Percentiles rank a stretch among this genome's conserved stretches.
These are phyloP conservation scores for Lathyrus sativus DNA, from an alignment of 306 rosid genomes.

Conservation along the genomic window DNA sequence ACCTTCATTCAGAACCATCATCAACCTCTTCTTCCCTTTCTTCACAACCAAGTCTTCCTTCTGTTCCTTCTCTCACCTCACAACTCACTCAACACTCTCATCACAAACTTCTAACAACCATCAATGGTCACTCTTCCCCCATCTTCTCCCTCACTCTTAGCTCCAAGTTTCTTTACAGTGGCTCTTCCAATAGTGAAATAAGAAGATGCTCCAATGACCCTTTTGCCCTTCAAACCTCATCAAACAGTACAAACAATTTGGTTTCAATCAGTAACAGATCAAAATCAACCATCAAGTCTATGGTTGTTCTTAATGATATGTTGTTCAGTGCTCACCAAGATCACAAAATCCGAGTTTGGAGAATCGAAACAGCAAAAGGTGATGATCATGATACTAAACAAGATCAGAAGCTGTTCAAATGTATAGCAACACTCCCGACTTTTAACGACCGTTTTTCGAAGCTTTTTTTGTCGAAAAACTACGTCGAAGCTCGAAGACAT, in stretches of 20 bases:
- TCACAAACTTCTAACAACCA: constrained; percentile 45
- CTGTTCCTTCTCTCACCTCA: constrained; percentile 61
- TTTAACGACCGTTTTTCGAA: constrained; percentile 48
- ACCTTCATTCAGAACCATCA: constrained; percentile 46
- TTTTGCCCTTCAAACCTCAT: constrained; percentile 6
- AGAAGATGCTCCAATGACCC: constrained; percentile 39
- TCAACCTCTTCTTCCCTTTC: constrained; percentile 57
- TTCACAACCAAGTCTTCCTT: constrained; percentile 75
- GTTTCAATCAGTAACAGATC: constrained; percentile 35
- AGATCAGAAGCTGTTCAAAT: constrained; percentile 30
- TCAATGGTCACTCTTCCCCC: constrained; percentile 49
- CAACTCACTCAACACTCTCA: constrained; percentile 29
- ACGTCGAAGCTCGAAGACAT: constrained; percentile 59
- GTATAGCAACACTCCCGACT: constrained; percentile 63
- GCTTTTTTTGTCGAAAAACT: constrained; percentile 52
- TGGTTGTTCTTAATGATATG: constrained; percentile 40
- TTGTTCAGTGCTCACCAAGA: constrained; percentile 73
- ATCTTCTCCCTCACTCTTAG: constrained; percentile 53
- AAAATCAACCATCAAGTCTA: constrained; percentile 46
- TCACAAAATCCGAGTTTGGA: constrained; percentile 72
- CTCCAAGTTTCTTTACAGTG: constrained; percentile 51
- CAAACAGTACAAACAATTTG: background rate
- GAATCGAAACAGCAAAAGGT: constrained; percentile 25
- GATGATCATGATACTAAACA: background rate
- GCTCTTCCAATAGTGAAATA: constrained; percentile 50